A percentile compares a stretch with the other conserved stretches of the same genome.
phyloP scores from a whole-genome alignment of 2,329 filamentous ascomycete species.

The Penicillium rolfsii region DNA sequence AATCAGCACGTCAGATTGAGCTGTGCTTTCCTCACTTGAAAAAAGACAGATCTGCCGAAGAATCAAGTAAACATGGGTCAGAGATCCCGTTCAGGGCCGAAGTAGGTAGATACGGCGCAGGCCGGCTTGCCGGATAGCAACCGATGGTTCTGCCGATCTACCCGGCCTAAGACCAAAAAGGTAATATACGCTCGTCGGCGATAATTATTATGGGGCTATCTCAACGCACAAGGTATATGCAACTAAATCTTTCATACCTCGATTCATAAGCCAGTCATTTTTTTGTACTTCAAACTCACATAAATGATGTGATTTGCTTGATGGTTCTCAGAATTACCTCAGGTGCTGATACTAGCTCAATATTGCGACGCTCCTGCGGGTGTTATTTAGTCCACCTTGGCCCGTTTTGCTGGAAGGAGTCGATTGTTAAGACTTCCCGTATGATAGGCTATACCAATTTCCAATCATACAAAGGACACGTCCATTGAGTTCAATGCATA shows the following conservation, averaged over 20 bases:
- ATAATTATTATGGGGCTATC: background rate
- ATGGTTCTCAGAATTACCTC: too few species aligned
- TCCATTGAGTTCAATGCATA: too few species aligned
- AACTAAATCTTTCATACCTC: background rate
- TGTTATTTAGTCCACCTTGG: too few species aligned
- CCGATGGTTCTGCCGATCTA: background rate
- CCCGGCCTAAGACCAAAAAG: constrained; percentile 1
- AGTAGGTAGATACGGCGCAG: background rate
- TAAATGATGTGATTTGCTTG: too few species aligned
- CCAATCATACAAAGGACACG: too few species aligned
- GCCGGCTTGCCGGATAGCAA: constrained; percentile 4
- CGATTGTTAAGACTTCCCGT: too few species aligned
- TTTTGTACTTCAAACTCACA: background rate
- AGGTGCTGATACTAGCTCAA: too few species aligned
- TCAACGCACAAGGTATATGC: background rate
- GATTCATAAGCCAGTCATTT: background rate
- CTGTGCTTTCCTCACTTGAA: too few species aligned
- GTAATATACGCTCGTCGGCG: background rate
- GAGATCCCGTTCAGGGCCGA: background rate
- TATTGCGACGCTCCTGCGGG: too few species aligned
- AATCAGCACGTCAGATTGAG: background rate
- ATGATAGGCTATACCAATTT: too few species aligned
- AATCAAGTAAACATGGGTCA: background rate
- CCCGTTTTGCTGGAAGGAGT: too few species aligned
- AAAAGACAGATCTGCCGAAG: background rate